Base-by-base conservation (phyloP, 495 filamentous ascomycete genomes). In the Letharia lupina region DNA sequence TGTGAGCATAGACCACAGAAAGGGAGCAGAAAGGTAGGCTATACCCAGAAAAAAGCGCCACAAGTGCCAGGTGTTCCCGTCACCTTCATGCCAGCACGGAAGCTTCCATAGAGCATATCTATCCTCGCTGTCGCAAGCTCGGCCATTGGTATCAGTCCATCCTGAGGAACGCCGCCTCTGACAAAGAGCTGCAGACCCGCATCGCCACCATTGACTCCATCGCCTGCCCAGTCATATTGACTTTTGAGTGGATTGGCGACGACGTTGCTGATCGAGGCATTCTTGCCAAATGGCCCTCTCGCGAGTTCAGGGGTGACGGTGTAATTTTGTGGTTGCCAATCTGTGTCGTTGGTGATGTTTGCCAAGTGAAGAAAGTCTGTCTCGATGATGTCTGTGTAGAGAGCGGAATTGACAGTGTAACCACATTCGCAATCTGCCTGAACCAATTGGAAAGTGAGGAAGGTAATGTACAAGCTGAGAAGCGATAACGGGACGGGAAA, bases 1-100 rank as follows among this genome's bases (percentile, higher is more conserved):
- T 42, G 28, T 61, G 62, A 71, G 56, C 31, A 58, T 16, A 23
- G n/a, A 10, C 5, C 35, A 31, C 39, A 18, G 20, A 54, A 50
- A 18, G 63, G 40, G 12, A 41, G 31, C 39, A 65, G 41, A 57
- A 11, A 57, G 28, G 28, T 37, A 54, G 42, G 42, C 20, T 13
- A 9, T 77, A 91, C 86, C 86, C 87, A 91, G 73, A 91, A 92
- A 72, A 91, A 91, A 20, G 89, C 87, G 31, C 80, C 84, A 74
- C 89, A 92, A 12, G 89, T 91, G 18, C 89, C 89, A 37, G 76
- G 70, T 8, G 81, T 69, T 63, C 70, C 70, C 3, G 86, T 82
- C 48, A 86, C 69, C 76, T 84, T 88, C 74, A 91, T 85, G 42
- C 81, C 81, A 4, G 85, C 83, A 16, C 89, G 77, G 68, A 87